Evolutionary conservation across 352 stramenopile genomes (phyloP).

Genomic region (Thalassiosira mediterranea): DNA sequence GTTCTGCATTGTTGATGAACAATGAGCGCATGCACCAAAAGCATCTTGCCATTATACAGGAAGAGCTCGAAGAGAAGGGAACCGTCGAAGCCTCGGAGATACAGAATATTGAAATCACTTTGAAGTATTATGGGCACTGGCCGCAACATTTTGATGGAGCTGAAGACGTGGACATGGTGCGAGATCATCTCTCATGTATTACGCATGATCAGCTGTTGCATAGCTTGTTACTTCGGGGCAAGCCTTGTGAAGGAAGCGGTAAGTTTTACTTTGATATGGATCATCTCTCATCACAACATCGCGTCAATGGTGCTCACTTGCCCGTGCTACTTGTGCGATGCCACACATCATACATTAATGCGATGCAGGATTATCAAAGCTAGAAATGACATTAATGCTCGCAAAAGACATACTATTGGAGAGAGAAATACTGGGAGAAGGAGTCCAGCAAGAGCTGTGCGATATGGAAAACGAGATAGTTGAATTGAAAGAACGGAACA

Average conservation of each 20-base stretch:
- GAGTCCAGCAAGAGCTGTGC: conserved; percentile 41
- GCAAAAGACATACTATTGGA: conserved; percentile 89
- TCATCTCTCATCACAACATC: neutral
- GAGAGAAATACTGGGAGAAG: conserved; percentile 65
- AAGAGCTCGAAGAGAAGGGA: conserved; percentile 54
- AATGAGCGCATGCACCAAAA: conserved; percentile 22
- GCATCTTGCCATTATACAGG: conserved; percentile 27
- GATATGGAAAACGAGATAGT: conserved; percentile 55
- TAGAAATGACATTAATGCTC: conserved; percentile 85
- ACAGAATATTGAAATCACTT: conserved; percentile 70
- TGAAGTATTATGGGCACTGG: conserved; percentile 89
- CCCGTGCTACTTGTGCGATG: no score
- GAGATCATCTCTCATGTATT: conserved; percentile 87
- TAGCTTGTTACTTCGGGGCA: conserved; percentile 85
- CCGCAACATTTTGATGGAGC: conserved; percentile 87
- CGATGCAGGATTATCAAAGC: conserved; percentile 25
- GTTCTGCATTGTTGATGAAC: conserved; percentile 24
- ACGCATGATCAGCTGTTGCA: conserved; percentile 84
- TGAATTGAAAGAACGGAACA: conserved; percentile 50
- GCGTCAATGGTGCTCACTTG: no score
- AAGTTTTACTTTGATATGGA: conserved; percentile 72
- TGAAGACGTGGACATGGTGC: conserved; percentile 86
- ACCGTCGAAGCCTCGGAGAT: conserved; percentile 73
- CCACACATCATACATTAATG: no score
- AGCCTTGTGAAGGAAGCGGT: conserved; percentile 85